These are phyloP conservation scores for Alternaria dauci DNA, from an alignment of 2,329 filamentous ascomycete genomes.

Conservation along the genomic window DNA sequence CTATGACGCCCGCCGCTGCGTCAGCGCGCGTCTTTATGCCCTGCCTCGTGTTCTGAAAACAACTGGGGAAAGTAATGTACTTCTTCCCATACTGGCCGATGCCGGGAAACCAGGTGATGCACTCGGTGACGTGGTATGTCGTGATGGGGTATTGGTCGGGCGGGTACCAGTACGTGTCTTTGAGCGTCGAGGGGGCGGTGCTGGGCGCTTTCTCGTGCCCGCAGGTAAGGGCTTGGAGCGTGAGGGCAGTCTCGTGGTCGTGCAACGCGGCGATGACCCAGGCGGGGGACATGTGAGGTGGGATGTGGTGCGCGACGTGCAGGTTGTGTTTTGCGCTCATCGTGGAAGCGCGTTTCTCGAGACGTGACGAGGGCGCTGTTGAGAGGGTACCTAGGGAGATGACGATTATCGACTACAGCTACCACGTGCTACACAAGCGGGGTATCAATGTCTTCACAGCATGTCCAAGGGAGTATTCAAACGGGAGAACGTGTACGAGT, in stretches of 20 bases:
- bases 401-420: slow-evolving; percentile 16
- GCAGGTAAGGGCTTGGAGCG: slow-evolving; percentile 45
- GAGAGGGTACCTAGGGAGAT: not conserved
- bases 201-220: slow-evolving; percentile 36
- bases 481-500: not conserved
- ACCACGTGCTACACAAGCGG: not conserved
- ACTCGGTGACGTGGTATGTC: slow-evolving; percentile 44
- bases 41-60: slow-evolving; percentile 45
- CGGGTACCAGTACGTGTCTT: slow-evolving; percentile 50
- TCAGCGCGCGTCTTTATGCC: slow-evolving; percentile 47
- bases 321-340: slow-evolving; percentile 45
- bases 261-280: slow-evolving; percentile 44
- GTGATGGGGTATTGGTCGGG: slow-evolving; percentile 37
- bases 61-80: slow-evolving; percentile 41
- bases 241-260: slow-evolving; percentile 46
- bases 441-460: not conserved
- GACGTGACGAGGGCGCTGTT: not conserved
- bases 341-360: not conserved
- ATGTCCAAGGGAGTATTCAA: not conserved
- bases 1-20: slow-evolving; percentile 37
- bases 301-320: slow-evolving; percentile 43
- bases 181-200: slow-evolving; percentile 34
- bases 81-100: slow-evolving; percentile 44
- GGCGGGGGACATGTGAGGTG: slow-evolving; percentile 34
- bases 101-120: slow-evolving; percentile 40